These are phyloP conservation scores for Kalmusia sp. DNA, from an alignment of 2,329 filamentous ascomycete genomes.

Conservation along the genomic window DNA sequence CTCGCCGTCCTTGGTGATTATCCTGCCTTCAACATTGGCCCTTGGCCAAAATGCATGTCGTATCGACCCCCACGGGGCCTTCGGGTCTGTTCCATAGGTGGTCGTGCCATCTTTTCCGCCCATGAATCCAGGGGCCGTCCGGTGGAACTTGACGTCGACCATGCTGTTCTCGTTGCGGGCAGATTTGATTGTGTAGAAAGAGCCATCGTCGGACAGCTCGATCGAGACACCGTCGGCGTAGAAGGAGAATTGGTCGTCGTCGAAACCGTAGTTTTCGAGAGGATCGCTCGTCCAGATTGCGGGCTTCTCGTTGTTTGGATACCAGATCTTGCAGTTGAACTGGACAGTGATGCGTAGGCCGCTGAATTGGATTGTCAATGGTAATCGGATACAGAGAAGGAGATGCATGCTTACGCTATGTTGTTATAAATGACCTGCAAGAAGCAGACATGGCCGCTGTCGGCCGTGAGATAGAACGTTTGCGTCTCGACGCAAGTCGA, in stretches of 20 bases:
- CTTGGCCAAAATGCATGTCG: constrained; percentile 94
- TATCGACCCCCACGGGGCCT: constrained; percentile 90
- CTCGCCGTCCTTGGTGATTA: constrained; percentile 81
- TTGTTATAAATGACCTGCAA: constrained; percentile 98
- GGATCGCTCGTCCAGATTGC: constrained; percentile 85
- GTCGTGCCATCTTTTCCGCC: constrained; percentile 84
- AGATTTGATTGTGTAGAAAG: constrained; percentile 87
- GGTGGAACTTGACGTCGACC: constrained; percentile 84
- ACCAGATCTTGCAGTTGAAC: constrained; percentile 94
- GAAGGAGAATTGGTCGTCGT: constrained; percentile 81
- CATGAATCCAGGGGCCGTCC: constrained; percentile 79
- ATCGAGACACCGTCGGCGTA: constrained; percentile 86
- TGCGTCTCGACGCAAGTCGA: constrained; percentile 93
- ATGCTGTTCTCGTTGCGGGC: constrained; percentile 80
- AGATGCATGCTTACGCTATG: constrained; percentile 72
- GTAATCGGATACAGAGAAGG: neutral
- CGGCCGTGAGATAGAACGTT: constrained; percentile 87
- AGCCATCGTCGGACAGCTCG: constrained; percentile 85
- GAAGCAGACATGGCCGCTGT: constrained; percentile 78
- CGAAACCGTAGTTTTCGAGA: constrained; percentile 81
- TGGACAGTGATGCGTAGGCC: constrained; percentile 90
- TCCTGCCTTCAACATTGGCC: constrained; percentile 79
- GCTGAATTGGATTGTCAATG: constrained; percentile 56
- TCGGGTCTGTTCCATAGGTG: constrained; percentile 83
- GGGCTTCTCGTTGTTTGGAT: constrained; percentile 73